Base-by-base conservation (phyloP, 208 protist species). In the Crithidia fasciculata region DNA sequence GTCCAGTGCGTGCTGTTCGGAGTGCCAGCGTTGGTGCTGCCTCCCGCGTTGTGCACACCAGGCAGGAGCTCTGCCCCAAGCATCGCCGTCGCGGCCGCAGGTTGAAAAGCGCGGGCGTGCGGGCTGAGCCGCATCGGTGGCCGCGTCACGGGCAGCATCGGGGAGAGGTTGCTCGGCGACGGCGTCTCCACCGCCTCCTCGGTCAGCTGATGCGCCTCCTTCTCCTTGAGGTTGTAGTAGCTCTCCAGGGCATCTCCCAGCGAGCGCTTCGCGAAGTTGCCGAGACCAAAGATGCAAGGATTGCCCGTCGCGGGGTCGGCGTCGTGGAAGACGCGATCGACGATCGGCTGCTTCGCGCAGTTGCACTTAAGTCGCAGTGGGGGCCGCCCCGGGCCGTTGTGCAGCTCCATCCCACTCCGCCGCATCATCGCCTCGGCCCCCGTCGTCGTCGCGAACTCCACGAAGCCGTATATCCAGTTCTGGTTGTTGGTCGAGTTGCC, bases 311-410 rank as follows among this genome's bases (percentile, higher is more conserved):
- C 66, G 40, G 66, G 45, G 45, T 76, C 74, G n/a, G 87, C 87
- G 53, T 92, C 87, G 68, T 92, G 87, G 65, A 92, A 92, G 47
- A 92, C 83, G 39, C 87, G 83, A 63, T 92, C 87, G 12, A 92
- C 87, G 64, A 92, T 92, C 9, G 84, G 73, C 74, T 89, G 81
- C 61, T 88, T 88, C 5, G 87, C 87, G 45, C 59, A 43, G 61
- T 84, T 84, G 77, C 83, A 89, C 72, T 85, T 88, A 15, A 92
- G 72, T 9, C 87, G 83, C 71, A 92, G 75, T 53, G 82, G 82
- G 13, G 84, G 83, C 18, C 78, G 75, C 1, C 76, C 80, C 0
- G 76, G 55, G 13, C 83, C 83, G 64, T 92, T 92, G 39, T 50
- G 47, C 19, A 92, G 70, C 68, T 87, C 82, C 83, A 86, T 83